Conservation (phyloP, 2,329 filamentous ascomycete species). For the Aspergillus viridinutans region DNA sequence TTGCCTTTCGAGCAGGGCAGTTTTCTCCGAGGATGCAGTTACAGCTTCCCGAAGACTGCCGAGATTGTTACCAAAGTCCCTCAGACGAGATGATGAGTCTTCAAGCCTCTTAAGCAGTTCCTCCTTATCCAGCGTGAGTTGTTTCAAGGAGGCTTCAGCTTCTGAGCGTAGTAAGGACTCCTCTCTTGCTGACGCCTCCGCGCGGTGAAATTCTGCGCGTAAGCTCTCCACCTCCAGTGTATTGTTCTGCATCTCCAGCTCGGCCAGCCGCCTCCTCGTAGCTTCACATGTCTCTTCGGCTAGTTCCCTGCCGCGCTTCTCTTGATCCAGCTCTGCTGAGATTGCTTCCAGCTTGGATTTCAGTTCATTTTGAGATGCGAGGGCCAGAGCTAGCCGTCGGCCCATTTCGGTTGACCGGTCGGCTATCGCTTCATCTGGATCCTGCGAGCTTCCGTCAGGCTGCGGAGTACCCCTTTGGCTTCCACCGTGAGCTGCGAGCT, state of each 20-base stretch:
- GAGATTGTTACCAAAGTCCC: conserved; percentile 68
- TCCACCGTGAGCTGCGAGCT: conserved; percentile 74
- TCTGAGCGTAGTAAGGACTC: conserved; percentile 74
- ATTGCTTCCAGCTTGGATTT: conserved; percentile 69
- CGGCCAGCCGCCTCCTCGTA: conserved; percentile 74
- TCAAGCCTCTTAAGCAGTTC: conserved; percentile 68
- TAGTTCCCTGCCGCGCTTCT: conserved; percentile 73
- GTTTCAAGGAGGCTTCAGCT: conserved; percentile 66
- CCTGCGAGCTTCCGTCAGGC: conserved; percentile 46
- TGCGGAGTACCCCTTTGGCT: conserved; percentile 59
- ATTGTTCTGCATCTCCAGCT: conserved; percentile 79
- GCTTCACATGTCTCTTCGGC: conserved; percentile 84
- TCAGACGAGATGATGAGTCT: conserved; percentile 61
- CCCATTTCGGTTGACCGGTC: conserved; percentile 71
- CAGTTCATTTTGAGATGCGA: conserved; percentile 77
- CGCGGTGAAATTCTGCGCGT: conserved; percentile 76
- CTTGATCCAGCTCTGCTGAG: conserved; percentile 68
- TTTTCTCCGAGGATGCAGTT: conserved; percentile 71
- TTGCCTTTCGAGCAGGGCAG: conserved; percentile 70
- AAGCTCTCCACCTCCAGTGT: conserved; percentile 80
- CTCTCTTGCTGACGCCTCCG: conserved; percentile 73
- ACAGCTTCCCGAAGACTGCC: conserved; percentile 74
- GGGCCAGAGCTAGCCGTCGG: conserved; percentile 73
- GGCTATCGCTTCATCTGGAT: conserved; percentile 54
- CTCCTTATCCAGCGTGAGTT: conserved; percentile 81